phyloP scores from a whole-genome alignment of 2,329 filamentous ascomycete genomes.

The Pyricularia pennisetigena region DNA sequence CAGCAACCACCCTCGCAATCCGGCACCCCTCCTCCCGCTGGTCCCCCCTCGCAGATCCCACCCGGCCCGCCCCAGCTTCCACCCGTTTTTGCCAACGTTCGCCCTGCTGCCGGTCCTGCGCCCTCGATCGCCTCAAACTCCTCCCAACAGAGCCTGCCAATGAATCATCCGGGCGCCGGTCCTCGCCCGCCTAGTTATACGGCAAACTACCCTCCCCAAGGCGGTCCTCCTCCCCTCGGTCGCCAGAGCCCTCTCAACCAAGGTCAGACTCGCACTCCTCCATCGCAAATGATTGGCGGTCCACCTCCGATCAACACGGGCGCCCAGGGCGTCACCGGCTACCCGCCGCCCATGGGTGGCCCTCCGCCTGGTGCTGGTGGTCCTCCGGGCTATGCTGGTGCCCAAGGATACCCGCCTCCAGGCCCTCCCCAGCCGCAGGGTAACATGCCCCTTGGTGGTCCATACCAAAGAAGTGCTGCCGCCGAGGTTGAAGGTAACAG shows the following conservation, averaged over 20 bases:
- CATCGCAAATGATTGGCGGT: conserved; percentile 51
- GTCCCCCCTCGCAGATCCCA: conserved; percentile 20
- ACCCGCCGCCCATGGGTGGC: conserved; percentile 45
- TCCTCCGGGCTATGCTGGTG: conserved; percentile 36
- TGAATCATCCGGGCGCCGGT: conserved; percentile 52
- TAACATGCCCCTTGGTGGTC: conserved; percentile 22
- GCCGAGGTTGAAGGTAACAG: conserved; percentile 80
- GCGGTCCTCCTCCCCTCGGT: conserved; percentile 35
- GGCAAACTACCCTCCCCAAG: conserved; percentile 38
- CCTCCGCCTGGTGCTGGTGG: conserved; percentile 32
- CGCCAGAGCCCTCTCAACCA: conserved; percentile 43
- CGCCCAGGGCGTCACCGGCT: conserved; percentile 42
- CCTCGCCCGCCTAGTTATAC: conserved; percentile 56
- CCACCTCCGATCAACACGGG: conserved; percentile 60
- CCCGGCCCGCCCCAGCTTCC: conserved; percentile 8
- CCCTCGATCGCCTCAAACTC: conserved; percentile 36
- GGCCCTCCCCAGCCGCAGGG: conserved; percentile 21
- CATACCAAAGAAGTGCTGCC: conserved; percentile 32
- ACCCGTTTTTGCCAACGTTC: conserved; percentile 16
- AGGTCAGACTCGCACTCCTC: conserved; percentile 42
- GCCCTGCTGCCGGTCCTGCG: conserved; percentile 20
- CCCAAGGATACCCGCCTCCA: conserved; percentile 37
- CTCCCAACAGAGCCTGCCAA: conserved; percentile 41
- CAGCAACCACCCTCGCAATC: conserved; percentile 16
- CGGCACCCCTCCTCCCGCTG: conserved; percentile 19